A percentile compares a stretch with the other conserved stretches of the same genome.
phyloP scores from a whole-genome alignment of 2,329 filamentous ascomycete species.

The Hansfordia pulvinata region DNA sequence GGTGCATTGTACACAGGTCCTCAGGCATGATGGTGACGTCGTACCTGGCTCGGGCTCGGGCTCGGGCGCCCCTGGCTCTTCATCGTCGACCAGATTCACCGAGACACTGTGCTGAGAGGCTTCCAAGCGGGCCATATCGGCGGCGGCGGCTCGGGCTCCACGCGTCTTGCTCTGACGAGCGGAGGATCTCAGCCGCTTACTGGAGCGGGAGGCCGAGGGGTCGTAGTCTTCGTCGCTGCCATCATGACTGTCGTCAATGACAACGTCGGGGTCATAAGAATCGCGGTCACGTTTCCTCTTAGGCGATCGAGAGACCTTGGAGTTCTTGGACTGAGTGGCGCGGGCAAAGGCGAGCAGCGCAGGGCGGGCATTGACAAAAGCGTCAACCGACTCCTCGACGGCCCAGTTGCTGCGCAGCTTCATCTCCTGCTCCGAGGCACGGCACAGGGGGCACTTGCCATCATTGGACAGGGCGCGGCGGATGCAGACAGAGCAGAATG shows the following conservation, averaged over 20 bases:
- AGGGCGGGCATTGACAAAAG: constrained; percentile 55
- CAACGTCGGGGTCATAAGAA: no score
- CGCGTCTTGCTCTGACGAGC: constrained; percentile 31
- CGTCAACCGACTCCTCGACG: constrained; percentile 71
- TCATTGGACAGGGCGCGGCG: constrained; percentile 71
- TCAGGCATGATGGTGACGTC: neutral
- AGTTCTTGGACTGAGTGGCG: constrained; percentile 16
- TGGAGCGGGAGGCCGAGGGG: constrained; percentile 15
- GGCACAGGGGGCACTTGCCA: constrained; percentile 79
- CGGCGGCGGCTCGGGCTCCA: constrained; percentile 21
- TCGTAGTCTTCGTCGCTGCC: constrained; percentile 16
- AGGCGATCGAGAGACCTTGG: constrained; percentile 12
- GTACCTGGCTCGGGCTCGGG: constrained; percentile 5
- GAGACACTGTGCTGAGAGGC: constrained; percentile 13
- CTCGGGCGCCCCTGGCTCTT: constrained; percentile 14
- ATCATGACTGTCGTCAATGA: no score
- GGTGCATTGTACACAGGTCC: constrained; percentile 12
- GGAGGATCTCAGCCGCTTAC: constrained; percentile 40
- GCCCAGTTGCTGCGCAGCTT: constrained; percentile 77
- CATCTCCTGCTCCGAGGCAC: constrained; percentile 64
- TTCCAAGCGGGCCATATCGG: constrained; percentile 18
- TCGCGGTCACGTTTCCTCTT: constrained; percentile 38
- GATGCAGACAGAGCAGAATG: constrained; percentile 94
- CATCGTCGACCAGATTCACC: constrained; percentile 15
- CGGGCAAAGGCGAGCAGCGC: constrained; percentile 52